A percentile compares a stretch with the other conserved stretches of the same genome.
Conservation (phyloP, 202 grass and related monocot species). For the Zoysia matrella region DNA sequence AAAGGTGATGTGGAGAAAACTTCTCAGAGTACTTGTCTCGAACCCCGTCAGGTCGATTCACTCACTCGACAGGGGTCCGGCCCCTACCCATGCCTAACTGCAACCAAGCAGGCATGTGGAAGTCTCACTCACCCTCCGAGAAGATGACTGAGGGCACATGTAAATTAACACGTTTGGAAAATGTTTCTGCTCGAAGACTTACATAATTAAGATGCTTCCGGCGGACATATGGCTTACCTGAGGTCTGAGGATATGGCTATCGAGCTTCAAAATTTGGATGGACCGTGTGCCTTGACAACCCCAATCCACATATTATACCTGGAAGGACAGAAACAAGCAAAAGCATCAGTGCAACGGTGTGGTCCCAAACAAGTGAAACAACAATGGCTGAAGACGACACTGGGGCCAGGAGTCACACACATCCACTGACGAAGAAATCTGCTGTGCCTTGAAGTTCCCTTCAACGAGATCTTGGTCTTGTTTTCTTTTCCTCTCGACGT, state of each 20-base stretch:
- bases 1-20: background rate
- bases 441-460: background rate
- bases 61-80: background rate
- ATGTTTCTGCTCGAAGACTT: background rate
- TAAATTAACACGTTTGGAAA: background rate
- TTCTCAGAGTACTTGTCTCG: background rate
- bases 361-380: background rate
- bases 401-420: slow-evolving; percentile 21
- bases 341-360: background rate
- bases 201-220: background rate
- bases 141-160: background rate
- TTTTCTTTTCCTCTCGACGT: background rate
- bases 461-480: background rate
- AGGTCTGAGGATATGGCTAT: background rate
- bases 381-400: background rate
- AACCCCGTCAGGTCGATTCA: background rate
- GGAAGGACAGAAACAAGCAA: background rate
- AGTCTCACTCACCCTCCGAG: background rate
- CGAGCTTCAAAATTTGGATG: slow-evolving; percentile 13
- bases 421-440: slow-evolving; percentile 4
- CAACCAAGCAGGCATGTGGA: background rate
- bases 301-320: slow-evolving; percentile 36
- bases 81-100: too few species aligned
- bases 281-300: slow-evolving; percentile 17
- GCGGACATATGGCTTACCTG: background rate